Evolutionary conservation across 2,329 filamentous ascomycete genomes (phyloP).

Genomic region (Pseudogymnoascus sp.): DNA sequence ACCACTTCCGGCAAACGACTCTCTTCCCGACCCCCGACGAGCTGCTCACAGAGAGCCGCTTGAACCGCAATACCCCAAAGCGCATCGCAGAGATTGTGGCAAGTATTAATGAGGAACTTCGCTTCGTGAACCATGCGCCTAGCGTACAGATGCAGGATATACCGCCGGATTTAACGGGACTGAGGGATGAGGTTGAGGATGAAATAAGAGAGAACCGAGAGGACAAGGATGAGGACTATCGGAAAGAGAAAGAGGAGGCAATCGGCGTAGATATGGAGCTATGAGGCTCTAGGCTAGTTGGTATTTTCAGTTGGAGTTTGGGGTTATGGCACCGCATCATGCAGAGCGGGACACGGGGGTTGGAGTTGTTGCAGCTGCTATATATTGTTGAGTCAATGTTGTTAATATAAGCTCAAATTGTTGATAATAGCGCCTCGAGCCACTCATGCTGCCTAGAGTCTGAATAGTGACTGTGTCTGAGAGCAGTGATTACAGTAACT

Average conservation of each 20-base stretch:
- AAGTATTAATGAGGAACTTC: slow-evolving; percentile 74
- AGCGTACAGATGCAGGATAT: slow-evolving; percentile 80
- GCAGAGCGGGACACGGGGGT: neutral
- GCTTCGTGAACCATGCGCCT: slow-evolving; percentile 76
- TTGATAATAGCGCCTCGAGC: neutral
- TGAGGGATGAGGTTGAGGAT: slow-evolving; percentile 63
- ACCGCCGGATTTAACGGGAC: slow-evolving; percentile 63
- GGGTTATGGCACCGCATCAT: neutral
- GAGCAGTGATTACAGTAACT: no score
- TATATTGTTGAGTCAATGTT: neutral
- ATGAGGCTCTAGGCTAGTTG: neutral
- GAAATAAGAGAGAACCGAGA: slow-evolving; percentile 57
- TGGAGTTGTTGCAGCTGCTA: neutral
- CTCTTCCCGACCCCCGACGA: slow-evolving; percentile 81
- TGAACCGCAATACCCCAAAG: slow-evolving; percentile 71
- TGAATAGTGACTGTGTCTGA: no score
- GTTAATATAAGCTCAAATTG: neutral
- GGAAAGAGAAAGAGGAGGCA: slow-evolving; percentile 49
- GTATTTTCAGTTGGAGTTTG: neutral
- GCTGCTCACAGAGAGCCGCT: slow-evolving; percentile 55
- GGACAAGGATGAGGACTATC: slow-evolving; percentile 47
- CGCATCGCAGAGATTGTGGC: slow-evolving; percentile 69
- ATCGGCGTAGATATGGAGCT: slow-evolving; percentile 50
- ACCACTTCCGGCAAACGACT: slow-evolving; percentile 76
- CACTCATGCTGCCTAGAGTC: no score